Conservation (phyloP, 108 stramenopile genomes). For the Nitzschia palea region DNA sequence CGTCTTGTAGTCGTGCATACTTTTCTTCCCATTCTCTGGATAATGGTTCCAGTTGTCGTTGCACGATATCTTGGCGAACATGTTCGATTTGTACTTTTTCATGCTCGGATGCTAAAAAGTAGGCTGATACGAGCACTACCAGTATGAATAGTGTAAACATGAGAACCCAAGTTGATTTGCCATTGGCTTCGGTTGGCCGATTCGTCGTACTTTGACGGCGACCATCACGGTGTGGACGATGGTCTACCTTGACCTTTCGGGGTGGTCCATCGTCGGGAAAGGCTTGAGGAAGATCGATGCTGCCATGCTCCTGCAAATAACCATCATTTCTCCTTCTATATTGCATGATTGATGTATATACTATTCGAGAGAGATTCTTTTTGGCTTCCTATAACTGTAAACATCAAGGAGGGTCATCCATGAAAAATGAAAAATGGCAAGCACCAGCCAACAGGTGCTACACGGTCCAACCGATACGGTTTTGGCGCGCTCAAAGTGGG, state of each 20-base stretch:
- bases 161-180: slow-evolving; percentile 5
- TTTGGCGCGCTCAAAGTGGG: no score
- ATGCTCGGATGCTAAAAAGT: slow-evolving; percentile 21
- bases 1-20: slow-evolving; percentile 10
- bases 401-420: no score
- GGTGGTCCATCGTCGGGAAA: slow-evolving; percentile 6
- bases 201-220: background rate
- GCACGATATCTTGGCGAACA: slow-evolving; percentile 18
- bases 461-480: no score
- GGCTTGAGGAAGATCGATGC: slow-evolving; percentile 7
- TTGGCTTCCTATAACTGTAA: no score
- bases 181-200: background rate
- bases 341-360: slow-evolving; percentile 2
- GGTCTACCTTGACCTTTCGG: slow-evolving; percentile 1
- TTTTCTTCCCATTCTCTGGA: slow-evolving; percentile 24
- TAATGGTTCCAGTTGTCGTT: slow-evolving; percentile 19
- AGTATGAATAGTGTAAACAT: slow-evolving; percentile 16
- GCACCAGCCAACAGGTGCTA: no score
- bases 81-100: slow-evolving; percentile 19
- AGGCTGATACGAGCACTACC: slow-evolving; percentile 2
- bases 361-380: background rate
- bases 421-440: no score
- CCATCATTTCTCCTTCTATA: background rate
- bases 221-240: background rate
- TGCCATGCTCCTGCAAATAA: slow-evolving; percentile 1